Conservation (phyloP, 371 early-diverging fungal species). For the Mucor circinelloides region DNA sequence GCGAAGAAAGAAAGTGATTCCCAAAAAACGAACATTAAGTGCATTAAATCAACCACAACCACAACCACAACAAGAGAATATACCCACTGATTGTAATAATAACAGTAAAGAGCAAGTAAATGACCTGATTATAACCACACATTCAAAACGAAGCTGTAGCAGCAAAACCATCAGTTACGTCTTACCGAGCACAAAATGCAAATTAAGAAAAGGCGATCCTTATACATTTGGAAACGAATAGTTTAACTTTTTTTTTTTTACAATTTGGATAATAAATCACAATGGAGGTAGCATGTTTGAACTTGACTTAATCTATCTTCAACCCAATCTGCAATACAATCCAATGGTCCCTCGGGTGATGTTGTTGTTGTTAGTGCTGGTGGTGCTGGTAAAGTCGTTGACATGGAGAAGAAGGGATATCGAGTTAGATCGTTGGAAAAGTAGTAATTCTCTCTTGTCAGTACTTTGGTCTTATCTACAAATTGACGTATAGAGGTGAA, state of each 20-base stretch:
- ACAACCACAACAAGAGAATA: not conserved
- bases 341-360: not conserved
- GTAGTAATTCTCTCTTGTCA: conserved; percentile 32
- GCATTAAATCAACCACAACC: not conserved
- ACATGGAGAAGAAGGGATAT: conserved; percentile 29
- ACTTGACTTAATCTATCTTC: conserved; percentile 15
- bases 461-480: conserved; percentile 15
- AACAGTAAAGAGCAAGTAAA: not conserved
- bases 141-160: conserved; percentile 1
- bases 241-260: not conserved
- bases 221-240: conserved; percentile 21
- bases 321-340: conserved; percentile 16
- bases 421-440: conserved; percentile 29
- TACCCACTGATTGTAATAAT: not conserved
- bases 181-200: conserved; percentile 15
- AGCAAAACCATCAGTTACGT: conserved; percentile 15
- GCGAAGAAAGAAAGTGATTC: not conserved
- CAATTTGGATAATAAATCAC: conserved; percentile 16
- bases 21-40: not conserved
- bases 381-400: not conserved
- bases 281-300: conserved; percentile 15
- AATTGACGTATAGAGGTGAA: conserved; percentile 29
- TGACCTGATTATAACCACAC: not conserved
- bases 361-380: not conserved
- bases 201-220: conserved; percentile 28